phyloP scores from a whole-genome alignment of 2,329 filamentous ascomycete genomes.

The Fusarium sp. region DNA sequence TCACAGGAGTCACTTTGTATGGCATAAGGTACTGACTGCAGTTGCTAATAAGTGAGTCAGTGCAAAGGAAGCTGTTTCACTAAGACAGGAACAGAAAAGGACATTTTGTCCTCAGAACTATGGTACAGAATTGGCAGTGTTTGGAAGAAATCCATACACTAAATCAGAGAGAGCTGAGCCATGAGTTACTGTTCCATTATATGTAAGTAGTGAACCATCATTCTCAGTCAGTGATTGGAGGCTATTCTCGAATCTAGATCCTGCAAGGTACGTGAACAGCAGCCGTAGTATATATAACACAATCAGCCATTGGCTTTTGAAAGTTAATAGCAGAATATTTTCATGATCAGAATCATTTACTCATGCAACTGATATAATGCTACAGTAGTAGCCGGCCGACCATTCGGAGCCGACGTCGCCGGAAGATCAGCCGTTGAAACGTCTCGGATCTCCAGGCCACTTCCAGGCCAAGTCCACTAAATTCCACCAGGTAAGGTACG shows the following conservation, averaged over 20 bases:
- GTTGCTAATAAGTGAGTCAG: neutral
- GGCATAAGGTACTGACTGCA: neutral
- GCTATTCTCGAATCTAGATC: neutral
- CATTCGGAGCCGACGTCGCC: conserved; percentile 17
- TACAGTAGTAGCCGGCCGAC: conserved; percentile 19
- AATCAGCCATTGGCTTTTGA: neutral
- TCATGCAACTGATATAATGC: neutral
- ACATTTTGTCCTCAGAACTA: neutral
- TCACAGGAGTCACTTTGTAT: neutral
- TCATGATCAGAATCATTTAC: neutral
- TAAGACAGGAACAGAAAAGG: neutral
- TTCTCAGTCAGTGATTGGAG: neutral
- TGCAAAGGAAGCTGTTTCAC: neutral
- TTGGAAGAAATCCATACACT: no score
- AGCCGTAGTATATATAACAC: neutral
- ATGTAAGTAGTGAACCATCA: neutral
- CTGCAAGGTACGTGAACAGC: neutral
- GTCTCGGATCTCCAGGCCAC: conserved; percentile 25
- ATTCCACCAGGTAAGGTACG: conserved; percentile 23
- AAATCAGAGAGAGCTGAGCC: neutral
- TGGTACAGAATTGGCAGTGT: neutral
- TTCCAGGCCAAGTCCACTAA: conserved; percentile 39
- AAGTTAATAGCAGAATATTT: neutral
- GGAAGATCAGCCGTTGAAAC: conserved; percentile 29
- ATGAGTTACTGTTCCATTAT: neutral